Base-by-base conservation (phyloP, 2,329 filamentous ascomycete species). In the Claviceps pazoutovae region DNA sequence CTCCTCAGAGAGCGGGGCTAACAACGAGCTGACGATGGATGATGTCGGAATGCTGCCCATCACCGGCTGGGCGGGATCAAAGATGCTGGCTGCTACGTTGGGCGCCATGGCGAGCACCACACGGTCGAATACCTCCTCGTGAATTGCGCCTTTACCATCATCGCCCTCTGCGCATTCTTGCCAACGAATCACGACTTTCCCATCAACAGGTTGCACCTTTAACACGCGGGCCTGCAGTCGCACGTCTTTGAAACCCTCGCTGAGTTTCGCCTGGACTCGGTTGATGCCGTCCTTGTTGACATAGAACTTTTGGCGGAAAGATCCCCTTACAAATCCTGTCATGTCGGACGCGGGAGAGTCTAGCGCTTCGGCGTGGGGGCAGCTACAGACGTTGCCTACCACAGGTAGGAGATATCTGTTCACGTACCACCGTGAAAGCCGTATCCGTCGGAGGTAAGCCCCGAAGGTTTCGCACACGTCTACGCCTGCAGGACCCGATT, bases 41-140 rank as follows among this genome's bases (percentile, higher is more conserved):
- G 64, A 65, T 0, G 73, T 75, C 0, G 77, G 76, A 14, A 79
- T 72, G n/a, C 58, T 58, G 1, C 58, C 51, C 56, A 77, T 64
- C 3, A 62, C 55, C 4, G 64, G 49, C 2, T 56, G 54, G 2
- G 77, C 56, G 0, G 73, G 73, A 1, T 61, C 55, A 53, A 75
- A 80, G 13, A 81, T 66, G 5, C 61, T 61, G 5, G 67, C 71
- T 0, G 73, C 74, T 4, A 77, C 69, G 55, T 78, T 70, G 0
- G 78, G 78, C 0, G 76, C 72, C 1, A 80, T 74, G 0, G 75
- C 76, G 1, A 81, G 63, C 23, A 81, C 63, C 0, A 78, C 74
- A 2, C 66, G 67, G 50, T 80, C 75, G 50, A 79, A 79, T 0
- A 57, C 50, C 17, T 72, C 66, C 23, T 65, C 57, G n/a, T 37